Base-by-base conservation (phyloP, 352 stramenopile species). In the Phytophthora kernoviae region DNA sequence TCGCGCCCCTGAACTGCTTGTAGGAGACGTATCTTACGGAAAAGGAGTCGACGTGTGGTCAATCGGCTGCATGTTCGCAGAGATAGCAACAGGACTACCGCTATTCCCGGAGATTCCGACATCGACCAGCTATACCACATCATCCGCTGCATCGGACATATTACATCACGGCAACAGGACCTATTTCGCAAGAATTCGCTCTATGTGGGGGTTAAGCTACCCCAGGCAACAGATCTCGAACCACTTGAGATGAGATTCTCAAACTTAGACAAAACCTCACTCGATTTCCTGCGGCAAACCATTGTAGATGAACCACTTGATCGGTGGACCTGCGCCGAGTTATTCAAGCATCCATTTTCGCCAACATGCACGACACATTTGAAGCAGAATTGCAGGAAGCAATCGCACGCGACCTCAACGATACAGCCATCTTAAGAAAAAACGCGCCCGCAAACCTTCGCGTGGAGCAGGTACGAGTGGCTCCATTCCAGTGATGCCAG, bases 41-140 rank as follows among this genome's bases (percentile, higher is more conserved):
- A 97, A 96, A 52, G 93, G 91, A 6, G 97, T 99, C 30, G 97
- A 99, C 58, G 93, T 99, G 36, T 99, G 97, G 97, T 97, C 91
- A 14, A 88, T 98, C 22, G 96, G 96, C 34, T 99, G 96, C 77
- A 96, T 99, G 64, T 94, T 96, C 46, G 93, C 94, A 15, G 97
- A 99, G 75, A 90, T 99, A 39, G 98, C 98, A 62, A 91, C 98
- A 2, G 96, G 97, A 0, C 58, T 99, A 17, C 97, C 96, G 1
- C 89, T 99, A 12, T 97, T 99, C 44, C 97, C 1, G 97, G 97
- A 12, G 92, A 98, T 64, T 98, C 97, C 36, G 95, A 99, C 54
- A 97, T 99, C 64, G 96, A 99, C 74, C 96, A 93, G 65, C 63
- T 94, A 1, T 92, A 90, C 65, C 84, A 94, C 55, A 94, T 94